Conservation (phyloP, 2,329 filamentous ascomycete genomes). For the Pestalotiopsis sp. region DNA sequence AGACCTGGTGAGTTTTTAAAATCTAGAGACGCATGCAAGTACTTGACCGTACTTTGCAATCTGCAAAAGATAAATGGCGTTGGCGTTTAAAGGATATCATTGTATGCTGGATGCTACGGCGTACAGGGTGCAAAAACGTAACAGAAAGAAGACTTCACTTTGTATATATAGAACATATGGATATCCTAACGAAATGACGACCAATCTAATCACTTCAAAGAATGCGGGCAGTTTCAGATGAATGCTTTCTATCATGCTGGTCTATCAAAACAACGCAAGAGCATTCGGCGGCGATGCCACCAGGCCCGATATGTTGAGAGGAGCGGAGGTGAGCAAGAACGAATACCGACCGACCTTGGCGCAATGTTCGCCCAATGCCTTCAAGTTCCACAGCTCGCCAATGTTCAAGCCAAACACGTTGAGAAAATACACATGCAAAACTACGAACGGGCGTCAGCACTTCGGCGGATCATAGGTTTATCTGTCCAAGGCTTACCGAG, state of each 20-base stretch:
- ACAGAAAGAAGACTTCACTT: neutral
- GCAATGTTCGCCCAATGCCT: slow-evolving; percentile 27
- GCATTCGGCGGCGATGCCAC: slow-evolving; percentile 42
- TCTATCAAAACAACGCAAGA: slow-evolving; percentile 35
- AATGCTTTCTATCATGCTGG: neutral
- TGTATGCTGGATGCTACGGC: neutral
- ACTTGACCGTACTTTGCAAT: neutral
- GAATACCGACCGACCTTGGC: slow-evolving; percentile 35
- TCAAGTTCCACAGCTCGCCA: slow-evolving; percentile 26
- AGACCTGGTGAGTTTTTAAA: slow-evolving; percentile 32
- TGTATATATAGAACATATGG: slow-evolving; percentile 1
- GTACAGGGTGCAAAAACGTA: neutral
- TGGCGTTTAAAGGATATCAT: neutral
- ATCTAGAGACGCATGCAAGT: neutral
- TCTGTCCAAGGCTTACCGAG: slow-evolving; percentile 10
- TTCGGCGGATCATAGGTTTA: neutral
- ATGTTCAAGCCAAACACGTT: slow-evolving; percentile 13
- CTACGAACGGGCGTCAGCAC: neutral
- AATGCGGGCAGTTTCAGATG: neutral
- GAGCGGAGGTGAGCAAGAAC: slow-evolving; percentile 44
- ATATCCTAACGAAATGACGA: neutral
- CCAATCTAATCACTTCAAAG: neutral
- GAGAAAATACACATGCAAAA: slow-evolving; percentile 13
- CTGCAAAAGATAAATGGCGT: slow-evolving; percentile 2
- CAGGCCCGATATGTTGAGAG: slow-evolving; percentile 41